Evolutionary conservation across 2,329 filamentous ascomycete species (phyloP), one percentile per base, ranked within the genome.

Genomic region (Metarhizium robertsii): DNA sequence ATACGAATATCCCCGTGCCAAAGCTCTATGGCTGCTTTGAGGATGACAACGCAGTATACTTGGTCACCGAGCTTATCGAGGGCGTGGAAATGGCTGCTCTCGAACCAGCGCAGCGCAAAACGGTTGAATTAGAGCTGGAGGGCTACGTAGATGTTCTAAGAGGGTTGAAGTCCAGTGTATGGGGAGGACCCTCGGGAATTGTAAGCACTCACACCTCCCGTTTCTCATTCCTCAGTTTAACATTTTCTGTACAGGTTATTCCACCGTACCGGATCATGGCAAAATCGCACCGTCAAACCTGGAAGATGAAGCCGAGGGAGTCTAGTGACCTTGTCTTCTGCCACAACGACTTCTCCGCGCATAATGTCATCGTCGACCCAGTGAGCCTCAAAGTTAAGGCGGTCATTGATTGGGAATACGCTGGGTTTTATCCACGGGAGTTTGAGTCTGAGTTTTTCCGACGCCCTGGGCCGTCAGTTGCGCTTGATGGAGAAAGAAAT

Each of bases 331-430:
- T 62, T 4, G 60, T 62, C 8, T 63, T 63, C 20, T 56, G 55
- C 29, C 55, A 56, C 14, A 57, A 57, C 32, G 55, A 57, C n/a
- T 47, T 54, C 5, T 57, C 52, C 6, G 52, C 55, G 7, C 55
- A 57, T 34, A 57, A 57, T 30, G 55, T 57, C n/a, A 55, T 57
- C 36, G 53, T 57, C 10, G 46, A 64, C n/a, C 57, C 55, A 5
- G 54, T 60, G 1, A 66, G 65, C 2, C 52, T 70, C 18, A 66
- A 68, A 45, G 64, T 72, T 13, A 58, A 55, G 4, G 67, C 67
- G 7, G 67, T 71, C 38, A 61, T 73, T 18, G 70, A 72, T 46
- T 72, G 69, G 70, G 70, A 73, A 57, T 71, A 68, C 53, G 64
- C 65, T 1, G 70, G 69, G 1, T 72, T 67, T 56, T 72, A 59